Evolutionary conservation across 345 rosid species (phyloP).

Genomic region (Eucalyptus curtisii): DNA sequence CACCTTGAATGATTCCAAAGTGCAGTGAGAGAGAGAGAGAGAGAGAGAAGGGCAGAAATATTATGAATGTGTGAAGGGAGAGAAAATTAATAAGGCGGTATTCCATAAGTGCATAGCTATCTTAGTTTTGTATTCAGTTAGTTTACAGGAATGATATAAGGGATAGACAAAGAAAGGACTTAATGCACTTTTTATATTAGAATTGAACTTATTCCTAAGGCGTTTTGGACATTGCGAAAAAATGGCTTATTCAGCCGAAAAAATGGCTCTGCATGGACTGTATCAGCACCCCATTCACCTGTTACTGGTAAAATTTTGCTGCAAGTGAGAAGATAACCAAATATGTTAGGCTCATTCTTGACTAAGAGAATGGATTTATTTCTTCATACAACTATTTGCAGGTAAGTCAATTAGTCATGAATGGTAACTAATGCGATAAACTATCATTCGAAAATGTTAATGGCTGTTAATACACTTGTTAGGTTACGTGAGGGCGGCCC

Average conservation of each 20-base stretch:
- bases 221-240: neutral
- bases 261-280: too few species aligned
- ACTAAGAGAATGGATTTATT: too few species aligned
- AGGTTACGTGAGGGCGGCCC: too few species aligned
- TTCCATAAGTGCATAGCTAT: neutral
- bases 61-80: neutral
- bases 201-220: neutral
- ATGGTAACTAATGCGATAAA: too few species aligned
- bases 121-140: neutral
- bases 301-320: neutral
- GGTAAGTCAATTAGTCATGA: too few species aligned
- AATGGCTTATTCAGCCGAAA: too few species aligned
- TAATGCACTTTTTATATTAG: too few species aligned
- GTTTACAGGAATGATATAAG: neutral
- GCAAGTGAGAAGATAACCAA: neutral
- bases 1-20: neutral
- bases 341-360: too few species aligned
- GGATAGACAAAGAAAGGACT: neutral
- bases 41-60: neutral
- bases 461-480: too few species aligned
- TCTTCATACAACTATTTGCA: too few species aligned
- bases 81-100: neutral
- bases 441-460: too few species aligned
- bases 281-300: neutral
- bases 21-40: neutral